These are phyloP conservation scores for Candida buenavistaensis DNA, from an alignment of 1,139 yeast species.

Conservation along the genomic window DNA sequence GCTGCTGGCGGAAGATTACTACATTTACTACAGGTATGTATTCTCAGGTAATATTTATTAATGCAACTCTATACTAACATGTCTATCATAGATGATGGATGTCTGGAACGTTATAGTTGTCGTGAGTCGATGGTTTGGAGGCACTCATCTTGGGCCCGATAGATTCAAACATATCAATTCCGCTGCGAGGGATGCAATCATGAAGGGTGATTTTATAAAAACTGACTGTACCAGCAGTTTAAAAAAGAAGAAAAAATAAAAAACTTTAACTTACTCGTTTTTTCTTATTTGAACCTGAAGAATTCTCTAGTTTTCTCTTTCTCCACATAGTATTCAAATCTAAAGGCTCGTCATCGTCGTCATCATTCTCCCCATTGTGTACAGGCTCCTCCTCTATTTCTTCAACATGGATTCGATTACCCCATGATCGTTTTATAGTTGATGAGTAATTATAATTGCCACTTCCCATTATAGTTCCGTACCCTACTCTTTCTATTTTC, in stretches of 20 bases:
- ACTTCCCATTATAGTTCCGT: constrained; percentile 35
- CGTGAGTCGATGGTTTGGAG: constrained; percentile 94
- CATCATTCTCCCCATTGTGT: too few species aligned
- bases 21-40: constrained; percentile 67
- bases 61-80: constrained; percentile 23
- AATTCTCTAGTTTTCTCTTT: constrained; percentile 19
- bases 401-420: constrained; percentile 9
- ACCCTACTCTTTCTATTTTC: constrained; percentile 33
- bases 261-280: constrained; percentile 6
- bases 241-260: constrained; percentile 22
- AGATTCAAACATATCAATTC: constrained; percentile 91
- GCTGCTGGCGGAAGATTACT: constrained; percentile 92
- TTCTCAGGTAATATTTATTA: neutral
- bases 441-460: constrained; percentile 15
- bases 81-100: constrained; percentile 57
- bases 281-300: constrained; percentile 13
- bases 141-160: constrained; percentile 88
- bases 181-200: constrained; percentile 81
- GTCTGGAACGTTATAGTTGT: constrained; percentile 85
- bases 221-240: constrained; percentile 10
- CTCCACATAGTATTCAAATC: constrained; percentile 32
- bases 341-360: constrained; percentile 4
- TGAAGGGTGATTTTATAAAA: constrained; percentile 54
- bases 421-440: constrained; percentile 28
- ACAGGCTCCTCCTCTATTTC: constrained; percentile 9